Base-by-base conservation (phyloP, 1,284 basidiomycete species). In the Cryptococcus depauperatus region DNA sequence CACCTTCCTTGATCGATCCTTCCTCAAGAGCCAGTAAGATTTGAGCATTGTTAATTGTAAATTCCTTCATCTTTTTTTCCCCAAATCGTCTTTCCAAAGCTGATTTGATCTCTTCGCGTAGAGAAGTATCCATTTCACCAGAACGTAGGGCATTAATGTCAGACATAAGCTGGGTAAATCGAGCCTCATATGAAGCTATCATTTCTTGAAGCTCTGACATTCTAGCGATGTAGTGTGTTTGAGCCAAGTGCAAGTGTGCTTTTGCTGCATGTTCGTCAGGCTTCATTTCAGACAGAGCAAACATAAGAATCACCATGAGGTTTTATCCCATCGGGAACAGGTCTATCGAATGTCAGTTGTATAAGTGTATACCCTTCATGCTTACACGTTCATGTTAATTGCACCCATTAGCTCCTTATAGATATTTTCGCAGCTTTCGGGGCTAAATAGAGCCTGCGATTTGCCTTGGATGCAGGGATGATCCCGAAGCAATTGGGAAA, bases 381-480 rank as follows among this genome's bases (percentile, higher is more conserved):
- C 80, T 62, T 57, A 87, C 85, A 77, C 71, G 60, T 84, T 79
- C 19, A 86, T 69, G 1, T 75, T 77, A 5, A 83, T 79, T 37
- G 80, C 77, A 48, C 75, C 75, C 77, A 89, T 80, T 43, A 89
- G 73, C 59, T 75, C 71, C 42, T 76, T 68, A 61, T 88, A 87
- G 50, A 81, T 76, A 32, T 70, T 64, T 52, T 78, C 77, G 57
- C 86, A 88, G 40, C 77, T 78, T 69, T 79, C 75, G 13, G 81
- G 73, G 3, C 79, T 79, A 56, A 86, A 89, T 64, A 80, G 78
- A 14, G 18, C 27, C 14, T 75, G 70, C 50, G 78, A 76, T 16
- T 82, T 80, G 37, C 79, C 77, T 30, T 84, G 70, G 40, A 56
- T 51, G 37, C 48, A 58, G 3, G 66, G 65, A 34, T 69, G 66